Percentiles rank a stretch among this genome's conserved stretches.
These are phyloP conservation scores for Wickerhamiella spandovensis DNA, from an alignment of 805 yeast genomes.

Conservation along the genomic window DNA sequence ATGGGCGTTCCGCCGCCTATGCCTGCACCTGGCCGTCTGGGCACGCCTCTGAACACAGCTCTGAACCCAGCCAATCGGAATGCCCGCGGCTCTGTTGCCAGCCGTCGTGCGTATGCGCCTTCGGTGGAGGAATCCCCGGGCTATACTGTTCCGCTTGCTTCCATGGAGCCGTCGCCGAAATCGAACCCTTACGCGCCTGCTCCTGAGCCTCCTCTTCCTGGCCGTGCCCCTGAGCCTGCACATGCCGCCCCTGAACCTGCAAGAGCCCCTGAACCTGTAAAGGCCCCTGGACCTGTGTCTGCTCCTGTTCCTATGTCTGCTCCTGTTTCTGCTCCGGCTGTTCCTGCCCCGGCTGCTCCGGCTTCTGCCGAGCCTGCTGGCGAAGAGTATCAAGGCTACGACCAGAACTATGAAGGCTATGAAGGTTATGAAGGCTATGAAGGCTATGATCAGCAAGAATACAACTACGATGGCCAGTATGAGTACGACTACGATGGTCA, in stretches of 20 bases:
- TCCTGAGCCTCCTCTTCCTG: not conserved
- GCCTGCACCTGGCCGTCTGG: not conserved
- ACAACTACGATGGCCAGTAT: not conserved
- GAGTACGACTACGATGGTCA: not conserved
- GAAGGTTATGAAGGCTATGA: not conserved
- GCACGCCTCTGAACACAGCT: not conserved
- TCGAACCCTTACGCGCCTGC: conserved; percentile 9
- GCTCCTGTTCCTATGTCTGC: conserved; percentile 1
- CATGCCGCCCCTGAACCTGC: not conserved
- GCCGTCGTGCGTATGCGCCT: not conserved
- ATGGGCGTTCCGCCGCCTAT: not conserved
- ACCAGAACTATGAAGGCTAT: not conserved
- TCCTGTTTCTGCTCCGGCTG: not conserved
- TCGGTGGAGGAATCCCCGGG: not conserved
- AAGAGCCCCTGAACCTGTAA: not conserved
- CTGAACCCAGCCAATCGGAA: not conserved
- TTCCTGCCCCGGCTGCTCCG: not conserved
- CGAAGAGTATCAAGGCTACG: not conserved
- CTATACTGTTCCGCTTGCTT: not conserved
- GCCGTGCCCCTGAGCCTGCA: not conserved
- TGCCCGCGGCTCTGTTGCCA: not conserved
- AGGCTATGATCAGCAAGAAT: not conserved
- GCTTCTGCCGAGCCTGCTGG: not conserved
- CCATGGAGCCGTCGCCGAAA: not conserved
- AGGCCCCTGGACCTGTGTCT: not conserved